Evolutionary conservation across 177 flowering plant genomes (phyloP).

Genomic region (Tripterygium wilfordii): DNA sequence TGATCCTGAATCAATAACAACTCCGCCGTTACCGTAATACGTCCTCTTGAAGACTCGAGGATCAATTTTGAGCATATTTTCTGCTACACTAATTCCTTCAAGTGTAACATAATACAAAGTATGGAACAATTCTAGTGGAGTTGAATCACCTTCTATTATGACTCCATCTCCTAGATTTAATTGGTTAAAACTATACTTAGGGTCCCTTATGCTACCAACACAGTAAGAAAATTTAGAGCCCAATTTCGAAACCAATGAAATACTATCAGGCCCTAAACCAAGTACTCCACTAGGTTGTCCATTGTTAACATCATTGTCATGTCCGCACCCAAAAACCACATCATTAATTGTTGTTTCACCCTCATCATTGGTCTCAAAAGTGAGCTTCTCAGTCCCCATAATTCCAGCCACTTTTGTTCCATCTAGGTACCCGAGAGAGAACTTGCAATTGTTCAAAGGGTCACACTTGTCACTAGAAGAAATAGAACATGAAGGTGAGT

Average conservation of each 20-base stretch:
- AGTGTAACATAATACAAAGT: constrained; percentile 14
- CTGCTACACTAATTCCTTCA: constrained; percentile 26
- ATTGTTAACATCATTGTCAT: constrained; percentile 4
- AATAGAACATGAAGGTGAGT: constrained; percentile 8
- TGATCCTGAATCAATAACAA: constrained; percentile 26
- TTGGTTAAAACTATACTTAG: constrained; percentile 7
- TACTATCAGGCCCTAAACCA: constrained; percentile 12
- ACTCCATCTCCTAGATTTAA: constrained; percentile 24
- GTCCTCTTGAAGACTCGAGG: neutral
- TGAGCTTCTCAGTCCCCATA: constrained; percentile 21
- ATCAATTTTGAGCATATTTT: constrained; percentile 11
- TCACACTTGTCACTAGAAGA: neutral
- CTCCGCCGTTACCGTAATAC: constrained; percentile 4
- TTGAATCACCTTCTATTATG: constrained; percentile 13
- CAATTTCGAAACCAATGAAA: constrained; percentile 8
- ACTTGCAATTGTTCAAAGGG: constrained; percentile 8
- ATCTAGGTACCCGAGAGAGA: constrained; percentile 6
- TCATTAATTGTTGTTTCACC: neutral
- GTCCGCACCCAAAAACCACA: constrained; percentile 31
- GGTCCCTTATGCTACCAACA: constrained; percentile 19
- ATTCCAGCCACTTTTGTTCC: constrained; percentile 6
- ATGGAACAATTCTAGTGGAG: constrained; percentile 7
- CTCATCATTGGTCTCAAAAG: constrained; percentile 16
- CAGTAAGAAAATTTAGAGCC: constrained; percentile 32
- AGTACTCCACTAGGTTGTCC: constrained; percentile 15